Evolutionary conservation across 2,329 filamentous ascomycete species (phyloP).

Genomic region (Stachybotrys elegans): DNA sequence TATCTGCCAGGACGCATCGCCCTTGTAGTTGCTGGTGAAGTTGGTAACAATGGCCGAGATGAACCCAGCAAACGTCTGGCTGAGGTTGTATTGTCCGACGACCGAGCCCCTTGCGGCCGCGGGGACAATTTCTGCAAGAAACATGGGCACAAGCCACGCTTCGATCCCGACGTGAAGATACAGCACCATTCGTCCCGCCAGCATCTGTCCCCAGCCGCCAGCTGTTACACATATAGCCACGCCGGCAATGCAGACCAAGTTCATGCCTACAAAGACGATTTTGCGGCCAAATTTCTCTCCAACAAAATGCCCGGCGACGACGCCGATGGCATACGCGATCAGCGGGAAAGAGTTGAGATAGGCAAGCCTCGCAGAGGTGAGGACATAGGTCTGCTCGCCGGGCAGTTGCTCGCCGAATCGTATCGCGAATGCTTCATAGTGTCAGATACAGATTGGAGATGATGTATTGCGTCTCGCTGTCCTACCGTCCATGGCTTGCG

Average conservation of each 20-base stretch:
- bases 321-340: conserved; percentile 12
- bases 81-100: conserved; percentile 12
- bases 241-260: conserved; percentile 11
- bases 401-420: conserved; percentile 12
- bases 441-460: not conserved
- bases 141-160: conserved; percentile 14
- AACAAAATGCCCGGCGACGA: conserved; percentile 10
- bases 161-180: conserved; percentile 15
- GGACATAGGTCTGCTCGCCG: conserved; percentile 5
- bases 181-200: conserved; percentile 13
- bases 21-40: conserved; percentile 11
- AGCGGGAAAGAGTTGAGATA: conserved; percentile 17
- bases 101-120: conserved; percentile 12
- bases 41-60: conserved; percentile 15
- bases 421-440: conserved; percentile 8
- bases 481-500: conserved; percentile 16
- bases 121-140: conserved; percentile 15
- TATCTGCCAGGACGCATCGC: conserved; percentile 14
- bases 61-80: conserved; percentile 14
- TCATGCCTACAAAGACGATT: conserved; percentile 12
- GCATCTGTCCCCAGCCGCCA: conserved; percentile 7
- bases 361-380: conserved; percentile 12
- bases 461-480: conserved; percentile 2
- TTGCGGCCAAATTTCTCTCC: conserved; percentile 13
- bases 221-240: conserved; percentile 10